A percentile compares a stretch with the other conserved stretches of the same genome.
phyloP scores from a whole-genome alignment of 2,329 filamentous ascomycete genomes.

The Fulvia fulva region DNA sequence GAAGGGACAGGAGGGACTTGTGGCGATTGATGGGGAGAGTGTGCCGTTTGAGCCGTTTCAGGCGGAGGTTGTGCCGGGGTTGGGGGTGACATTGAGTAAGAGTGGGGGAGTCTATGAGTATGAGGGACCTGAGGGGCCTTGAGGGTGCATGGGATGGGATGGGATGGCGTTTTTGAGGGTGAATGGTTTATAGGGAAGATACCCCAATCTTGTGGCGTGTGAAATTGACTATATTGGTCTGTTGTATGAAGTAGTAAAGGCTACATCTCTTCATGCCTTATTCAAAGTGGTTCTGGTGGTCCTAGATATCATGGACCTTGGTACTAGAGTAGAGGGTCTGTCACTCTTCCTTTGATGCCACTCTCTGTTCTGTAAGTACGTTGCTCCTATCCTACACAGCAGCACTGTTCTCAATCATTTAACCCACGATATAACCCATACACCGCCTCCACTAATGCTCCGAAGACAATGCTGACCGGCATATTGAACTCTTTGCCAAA shows the following conservation, averaged over 20 bases:
- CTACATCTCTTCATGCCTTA: background rate
- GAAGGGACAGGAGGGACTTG: conserved; percentile 68
- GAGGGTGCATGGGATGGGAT: background rate
- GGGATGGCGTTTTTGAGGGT: background rate
- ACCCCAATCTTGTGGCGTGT: background rate
- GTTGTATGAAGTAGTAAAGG: background rate
- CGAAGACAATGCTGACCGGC: background rate
- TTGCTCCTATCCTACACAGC: background rate
- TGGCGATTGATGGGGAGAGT: conserved; percentile 89
- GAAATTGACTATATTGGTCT: background rate
- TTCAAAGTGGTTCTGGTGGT: no score
- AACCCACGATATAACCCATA: background rate
- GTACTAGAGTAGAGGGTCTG: no score
- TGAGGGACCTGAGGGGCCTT: conserved; percentile 27
- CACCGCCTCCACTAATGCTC: background rate
- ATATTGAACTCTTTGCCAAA: background rate
- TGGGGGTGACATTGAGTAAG: conserved; percentile 82
- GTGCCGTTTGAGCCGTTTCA: conserved; percentile 87
- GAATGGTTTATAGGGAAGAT: conserved; percentile 1
- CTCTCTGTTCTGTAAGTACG: no score
- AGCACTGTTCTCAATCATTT: background rate
- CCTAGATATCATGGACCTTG: no score
- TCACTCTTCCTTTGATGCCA: no score
- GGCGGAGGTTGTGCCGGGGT: conserved; percentile 75
- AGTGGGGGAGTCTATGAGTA: conserved; percentile 68